A percentile compares a stretch with the other conserved stretches of the same genome.
Evolutionary conservation across 2,329 filamentous ascomycete genomes (phyloP).

Genomic region (Aspergillus arachidicola): DNA sequence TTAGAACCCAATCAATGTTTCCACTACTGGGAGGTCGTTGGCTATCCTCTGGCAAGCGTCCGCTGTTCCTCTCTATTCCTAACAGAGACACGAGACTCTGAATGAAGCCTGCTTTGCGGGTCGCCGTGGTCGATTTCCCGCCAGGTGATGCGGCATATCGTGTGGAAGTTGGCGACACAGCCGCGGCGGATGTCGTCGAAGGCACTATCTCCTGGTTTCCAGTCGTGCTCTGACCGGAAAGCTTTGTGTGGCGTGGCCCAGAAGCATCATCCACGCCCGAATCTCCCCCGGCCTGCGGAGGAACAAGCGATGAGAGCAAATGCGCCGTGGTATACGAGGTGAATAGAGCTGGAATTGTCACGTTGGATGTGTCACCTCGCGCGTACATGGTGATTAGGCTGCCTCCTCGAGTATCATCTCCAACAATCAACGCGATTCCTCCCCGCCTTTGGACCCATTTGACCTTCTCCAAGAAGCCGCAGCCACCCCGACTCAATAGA

Average conservation of each 20-base stretch:
- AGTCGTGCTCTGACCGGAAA: slow-evolving; percentile 24
- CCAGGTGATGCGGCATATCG: slow-evolving; percentile 21
- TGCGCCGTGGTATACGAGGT: slow-evolving; percentile 94
- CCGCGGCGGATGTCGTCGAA: slow-evolving; percentile 32
- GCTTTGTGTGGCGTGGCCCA: slow-evolving; percentile 52
- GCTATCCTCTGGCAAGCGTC: slow-evolving; percentile 49
- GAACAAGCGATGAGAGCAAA: slow-evolving; percentile 82
- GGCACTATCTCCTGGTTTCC: slow-evolving; percentile 24
- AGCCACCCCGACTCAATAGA: slow-evolving; percentile 86
- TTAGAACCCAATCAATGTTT: slow-evolving; percentile 71
- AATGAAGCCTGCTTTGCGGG: slow-evolving; percentile 40
- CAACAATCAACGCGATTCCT: slow-evolving; percentile 86
- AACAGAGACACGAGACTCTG: slow-evolving; percentile 48
- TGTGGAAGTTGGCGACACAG: slow-evolving; percentile 38
- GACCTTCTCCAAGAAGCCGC: slow-evolving; percentile 94
- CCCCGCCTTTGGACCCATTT: slow-evolving; percentile 95
- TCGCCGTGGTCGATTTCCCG: slow-evolving; percentile 19
- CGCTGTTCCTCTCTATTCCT: slow-evolving; percentile 40
- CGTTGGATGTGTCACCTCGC: slow-evolving; percentile 91
- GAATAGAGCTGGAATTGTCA: slow-evolving; percentile 92
- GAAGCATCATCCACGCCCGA: slow-evolving; percentile 61
- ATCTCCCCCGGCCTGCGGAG: slow-evolving; percentile 66
- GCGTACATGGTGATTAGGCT: slow-evolving; percentile 97
- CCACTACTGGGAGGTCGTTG: slow-evolving; percentile 72
- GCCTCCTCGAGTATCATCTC: slow-evolving; percentile 87